Evolutionary conservation across 495 filamentous ascomycete species (phyloP), one percentile per base, ranked within the genome.

Genomic region (Podospora didyma): DNA sequence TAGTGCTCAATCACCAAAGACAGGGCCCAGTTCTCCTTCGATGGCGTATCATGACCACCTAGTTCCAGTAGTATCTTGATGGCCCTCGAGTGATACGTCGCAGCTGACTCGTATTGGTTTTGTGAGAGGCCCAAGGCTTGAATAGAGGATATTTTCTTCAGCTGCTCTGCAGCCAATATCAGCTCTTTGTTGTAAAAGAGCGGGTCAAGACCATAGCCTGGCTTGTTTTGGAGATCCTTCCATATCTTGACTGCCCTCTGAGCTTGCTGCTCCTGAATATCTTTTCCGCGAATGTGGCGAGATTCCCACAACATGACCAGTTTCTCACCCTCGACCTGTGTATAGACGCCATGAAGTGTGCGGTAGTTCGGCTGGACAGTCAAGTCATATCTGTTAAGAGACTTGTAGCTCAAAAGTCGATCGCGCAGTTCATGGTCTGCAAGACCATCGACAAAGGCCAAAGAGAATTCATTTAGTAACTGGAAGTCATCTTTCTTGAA

Each of bases 301-400:
- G 50, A 57, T 26, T 80, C 77, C 75, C 73, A 83, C 10, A 68
- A 57, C 56, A 72, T 58, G 6, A 72, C 67, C 28, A 80, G 60
- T 7, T 62, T 58, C 56, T 82, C 80, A 17, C 80, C 80, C 52
- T 84, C 81, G 5, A 75, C 59, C 34, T 82, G 75, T n/a, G 61
- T 72, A 49, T 72, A 65, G 1, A 76, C 67, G 0, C 79, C 77
- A 20, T 62, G 55, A 0, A 84, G 76, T 3, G 79, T 77, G 17
- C 77, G 73, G 47, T 63, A 54, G 49, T 71, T 59, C 19, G 51
- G 54, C 9, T 53, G 22, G 7, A 60, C 49, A 24, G 63, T 62
- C 1, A 66, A 55, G 16, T 60, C 60, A n/a, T 58, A 54, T 7
- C 53, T 26, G 26, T 55, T 55, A 11, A 82, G 63, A 3, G 75